These are phyloP conservation scores for Geosmithia morbida DNA, from an alignment of 2,329 filamentous ascomycete species.

Conservation along the genomic window DNA sequence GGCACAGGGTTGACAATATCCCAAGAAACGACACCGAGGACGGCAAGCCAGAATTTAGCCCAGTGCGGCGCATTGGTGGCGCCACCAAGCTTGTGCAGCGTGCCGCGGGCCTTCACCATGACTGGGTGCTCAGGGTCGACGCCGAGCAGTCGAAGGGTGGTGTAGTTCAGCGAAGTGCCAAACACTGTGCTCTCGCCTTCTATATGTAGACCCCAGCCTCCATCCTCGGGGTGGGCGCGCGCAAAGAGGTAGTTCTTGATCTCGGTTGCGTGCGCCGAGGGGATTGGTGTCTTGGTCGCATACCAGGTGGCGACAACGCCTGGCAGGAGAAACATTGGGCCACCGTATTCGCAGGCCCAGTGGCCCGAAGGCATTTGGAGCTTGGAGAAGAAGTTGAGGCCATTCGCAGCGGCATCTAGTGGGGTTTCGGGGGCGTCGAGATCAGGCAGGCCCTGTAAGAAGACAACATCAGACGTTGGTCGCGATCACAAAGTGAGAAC, in stretches of 20 bases:
- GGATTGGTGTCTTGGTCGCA: slow-evolving; percentile 75
- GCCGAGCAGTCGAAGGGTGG: slow-evolving; percentile 64
- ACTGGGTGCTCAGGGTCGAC: slow-evolving; percentile 70
- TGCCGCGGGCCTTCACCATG: slow-evolving; percentile 72
- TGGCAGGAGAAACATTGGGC: slow-evolving; percentile 88
- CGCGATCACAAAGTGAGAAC: not conserved
- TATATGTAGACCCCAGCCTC: slow-evolving; percentile 95
- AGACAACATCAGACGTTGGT: slow-evolving; percentile 1
- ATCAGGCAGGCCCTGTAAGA: slow-evolving; percentile 52
- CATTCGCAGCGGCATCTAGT: slow-evolving; percentile 67
- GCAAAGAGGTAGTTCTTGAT: slow-evolving; percentile 88
- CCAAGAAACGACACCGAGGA: slow-evolving; percentile 75
- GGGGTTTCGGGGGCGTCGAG: slow-evolving; percentile 59
- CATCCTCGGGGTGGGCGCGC: slow-evolving; percentile 70
- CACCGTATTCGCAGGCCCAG: slow-evolving; percentile 96
- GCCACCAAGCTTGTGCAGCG: slow-evolving; percentile 74
- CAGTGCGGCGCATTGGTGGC: slow-evolving; percentile 78
- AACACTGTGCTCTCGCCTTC: slow-evolving; percentile 89
- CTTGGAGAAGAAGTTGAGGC: slow-evolving; percentile 74
- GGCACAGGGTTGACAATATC: slow-evolving; percentile 90
- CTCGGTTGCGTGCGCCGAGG: slow-evolving; percentile 65
- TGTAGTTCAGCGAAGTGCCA: slow-evolving; percentile 82
- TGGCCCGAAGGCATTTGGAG: slow-evolving; percentile 81
- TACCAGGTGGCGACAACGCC: slow-evolving; percentile 79
- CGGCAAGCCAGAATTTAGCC: slow-evolving; percentile 90